Base-by-base conservation (phyloP, 768 basidiomycete genomes). In the Mrakia frigida region DNA sequence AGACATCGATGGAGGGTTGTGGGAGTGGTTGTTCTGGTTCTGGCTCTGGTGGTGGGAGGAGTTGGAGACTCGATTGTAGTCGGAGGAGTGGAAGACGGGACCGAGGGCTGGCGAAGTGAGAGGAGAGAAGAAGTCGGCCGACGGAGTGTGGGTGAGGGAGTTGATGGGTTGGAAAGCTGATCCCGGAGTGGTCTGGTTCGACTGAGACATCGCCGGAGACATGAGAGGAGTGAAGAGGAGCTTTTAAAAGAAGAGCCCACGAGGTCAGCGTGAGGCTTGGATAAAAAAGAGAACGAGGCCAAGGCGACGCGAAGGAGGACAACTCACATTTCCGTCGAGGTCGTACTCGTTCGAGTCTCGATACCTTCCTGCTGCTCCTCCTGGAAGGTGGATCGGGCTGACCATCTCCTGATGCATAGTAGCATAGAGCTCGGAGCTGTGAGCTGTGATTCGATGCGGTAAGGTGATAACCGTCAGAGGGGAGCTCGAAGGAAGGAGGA, bases 371-470 rank as follows among this genome's bases (percentile, higher is more conserved):
- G 59, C 6, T 46, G 76, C 33, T 79, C 78, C 31, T 59, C 81
- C 77, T 81, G 81, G 74, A 37, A 75, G 16, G 25, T 75, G 65
- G n/a, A 75, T 67, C 25, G 74, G 67, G 65, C 79, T 81, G 78
- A 83, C 81, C 69, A 81, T 71, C 23, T 81, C 82, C 2, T 73
- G 70, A 56, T 81, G 78, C 31, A 78, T 70, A 28, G 79, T 75
- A 10, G 74, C 86, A 86, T 79, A 88, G 86, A 16, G 90, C 87
- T 68, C 89, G 87, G 72, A 91, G 86, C 83, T 79, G 72, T 80
- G 85, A 18, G 87, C 90, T 50, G 46, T 18, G 46, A n/a, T n/a
- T n/a, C 90, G 78, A 33, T 70, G 31, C 18, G n/a, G 41, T 33
- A 3, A 41, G 33, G 13, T 11, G 9, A 13, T 33, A 33, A 10